Percentiles rank a stretch among this genome's conserved stretches.
These are phyloP conservation scores for Fragilariopsis cylindrus DNA, from an alignment of 108 stramenopile species.

Conservation along the genomic window DNA sequence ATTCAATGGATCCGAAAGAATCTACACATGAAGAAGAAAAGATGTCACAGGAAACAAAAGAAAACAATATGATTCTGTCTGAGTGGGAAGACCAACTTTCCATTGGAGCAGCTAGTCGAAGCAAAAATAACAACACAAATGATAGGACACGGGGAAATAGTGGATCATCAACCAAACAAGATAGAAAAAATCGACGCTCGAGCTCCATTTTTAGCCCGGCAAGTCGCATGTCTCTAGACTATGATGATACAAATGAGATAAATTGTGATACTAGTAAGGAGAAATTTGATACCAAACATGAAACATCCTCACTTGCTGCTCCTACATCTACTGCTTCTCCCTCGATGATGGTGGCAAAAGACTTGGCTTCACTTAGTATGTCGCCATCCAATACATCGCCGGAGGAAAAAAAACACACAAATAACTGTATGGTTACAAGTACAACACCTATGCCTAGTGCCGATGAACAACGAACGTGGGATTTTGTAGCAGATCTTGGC, in stretches of 20 bases:
- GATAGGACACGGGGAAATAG: not conserved
- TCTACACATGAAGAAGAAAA: slow-evolving; percentile 27
- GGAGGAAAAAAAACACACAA: not conserved
- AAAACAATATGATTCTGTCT: slow-evolving; percentile 26
- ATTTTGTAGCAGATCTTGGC: slow-evolving; percentile 12
- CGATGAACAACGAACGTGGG: slow-evolving; percentile 5
- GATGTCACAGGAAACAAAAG: slow-evolving; percentile 30
- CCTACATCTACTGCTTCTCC: not conserved
- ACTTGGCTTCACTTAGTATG: slow-evolving; percentile 6
- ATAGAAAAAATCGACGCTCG: slow-evolving; percentile 28
- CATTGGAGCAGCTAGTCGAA: not conserved
- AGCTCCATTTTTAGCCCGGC: slow-evolving; percentile 28
- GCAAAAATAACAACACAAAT: not conserved
- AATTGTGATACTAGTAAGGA: not conserved
- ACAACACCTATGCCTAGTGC: not conserved
- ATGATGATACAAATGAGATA: not conserved
- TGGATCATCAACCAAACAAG: slow-evolving; percentile 5
- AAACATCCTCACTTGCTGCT: not conserved
- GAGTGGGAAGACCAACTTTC: slow-evolving; percentile 35
- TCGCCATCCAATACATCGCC: not conserved
- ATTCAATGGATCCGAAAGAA: slow-evolving; percentile 33
- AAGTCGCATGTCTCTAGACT: slow-evolving; percentile 4
- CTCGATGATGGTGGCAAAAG: not conserved
- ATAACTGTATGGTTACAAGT: not conserved
- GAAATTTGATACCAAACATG: too few species aligned